Conservation (phyloP, 2,329 filamentous ascomycete species). For the Paraphoma chrysanthemicola region DNA sequence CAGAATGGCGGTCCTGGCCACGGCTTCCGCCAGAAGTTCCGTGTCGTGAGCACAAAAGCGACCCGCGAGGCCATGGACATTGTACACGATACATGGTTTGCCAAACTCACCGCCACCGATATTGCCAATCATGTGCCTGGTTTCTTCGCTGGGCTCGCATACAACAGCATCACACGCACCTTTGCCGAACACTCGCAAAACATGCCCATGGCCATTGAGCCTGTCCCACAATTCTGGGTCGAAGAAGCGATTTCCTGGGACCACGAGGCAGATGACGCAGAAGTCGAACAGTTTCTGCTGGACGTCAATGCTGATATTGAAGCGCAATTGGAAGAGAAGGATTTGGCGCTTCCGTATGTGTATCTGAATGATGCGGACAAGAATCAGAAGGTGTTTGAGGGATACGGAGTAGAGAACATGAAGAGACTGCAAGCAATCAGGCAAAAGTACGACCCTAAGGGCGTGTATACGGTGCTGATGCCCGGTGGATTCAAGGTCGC, state of each 20-base stretch:
- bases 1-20: conserved; percentile 13
- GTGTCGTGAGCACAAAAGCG: conserved; percentile 18
- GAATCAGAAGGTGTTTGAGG: conserved; percentile 49
- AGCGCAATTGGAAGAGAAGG: conserved; percentile 53
- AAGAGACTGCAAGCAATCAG: conserved; percentile 40
- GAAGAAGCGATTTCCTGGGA: conserved; percentile 23
- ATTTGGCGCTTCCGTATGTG: conserved; percentile 34
- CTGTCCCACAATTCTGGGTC: conserved; percentile 23
- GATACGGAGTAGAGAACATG: conserved; percentile 49
- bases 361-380: conserved; percentile 31
- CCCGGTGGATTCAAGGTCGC: conserved; percentile 52
- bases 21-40: conserved; percentile 24
- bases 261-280: conserved; percentile 12
- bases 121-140: conserved; percentile 15
- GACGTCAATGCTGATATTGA: conserved; percentile 60
- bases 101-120: conserved; percentile 2
- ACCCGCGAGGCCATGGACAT: conserved; percentile 14
- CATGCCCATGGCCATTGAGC: conserved; percentile 13
- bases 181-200: conserved; percentile 11
- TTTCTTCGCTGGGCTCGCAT: conserved; percentile 25
- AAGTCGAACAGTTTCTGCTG: conserved; percentile 40
- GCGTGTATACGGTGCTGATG: conserved; percentile 49
- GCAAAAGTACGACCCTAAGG: conserved; percentile 48
- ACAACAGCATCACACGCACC: conserved; percentile 19
- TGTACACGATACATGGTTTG: conserved; percentile 26